Base-by-base conservation (phyloP, 2,329 filamentous ascomycete species). In the Fusarium neocosmosporiellum region DNA sequence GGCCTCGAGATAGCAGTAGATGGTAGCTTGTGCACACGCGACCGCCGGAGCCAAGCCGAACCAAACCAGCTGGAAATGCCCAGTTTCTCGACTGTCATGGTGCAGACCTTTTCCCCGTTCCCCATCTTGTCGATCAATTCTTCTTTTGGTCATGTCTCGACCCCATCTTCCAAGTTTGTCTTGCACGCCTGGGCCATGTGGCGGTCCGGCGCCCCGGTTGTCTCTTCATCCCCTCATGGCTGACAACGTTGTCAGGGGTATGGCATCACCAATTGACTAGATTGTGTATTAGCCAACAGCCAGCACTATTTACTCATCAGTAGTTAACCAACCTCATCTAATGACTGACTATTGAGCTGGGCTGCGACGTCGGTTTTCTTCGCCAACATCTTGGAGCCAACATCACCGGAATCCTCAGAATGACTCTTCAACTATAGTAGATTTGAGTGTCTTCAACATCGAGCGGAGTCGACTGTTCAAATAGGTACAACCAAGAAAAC, bases 91-190 rank as follows among this genome's bases (percentile, higher is more conserved):
- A 48, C 59, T 62, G 55, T 61, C 66, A 46, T 68, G 66, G 58
- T 65, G 63, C 50, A 73, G 63, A 60, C 67, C 55, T 2, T 6
- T 63, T 59, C 34, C 33, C 31, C 66, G 60, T 73, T 71, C 59
- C 63, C 67, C 53, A 31, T 16, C n/a, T 22, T 65, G 64, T 50
- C 59, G 64, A 71, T 68, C 69, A 50, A 67, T 65, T 22, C 60
- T 71, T 3, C 55, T 71, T 61, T 36, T 65, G 63, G 64, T 18
- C 34, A 43, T 55, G 2, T 54, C 16, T 27, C 18, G 18, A 27
- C 22, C 39, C 61, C 43, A 58, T 36, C 24, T 39, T 55, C 20
- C 20, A 36, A 59, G 50, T 22, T 20, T 59, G 31, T 36, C 33
- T 63, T 48, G 31, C 64, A 60, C 58, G 37, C 48, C 24, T 57